Evolutionary conservation across 345 rosid species (phyloP).

Genomic region (Camelina neglecta): DNA sequence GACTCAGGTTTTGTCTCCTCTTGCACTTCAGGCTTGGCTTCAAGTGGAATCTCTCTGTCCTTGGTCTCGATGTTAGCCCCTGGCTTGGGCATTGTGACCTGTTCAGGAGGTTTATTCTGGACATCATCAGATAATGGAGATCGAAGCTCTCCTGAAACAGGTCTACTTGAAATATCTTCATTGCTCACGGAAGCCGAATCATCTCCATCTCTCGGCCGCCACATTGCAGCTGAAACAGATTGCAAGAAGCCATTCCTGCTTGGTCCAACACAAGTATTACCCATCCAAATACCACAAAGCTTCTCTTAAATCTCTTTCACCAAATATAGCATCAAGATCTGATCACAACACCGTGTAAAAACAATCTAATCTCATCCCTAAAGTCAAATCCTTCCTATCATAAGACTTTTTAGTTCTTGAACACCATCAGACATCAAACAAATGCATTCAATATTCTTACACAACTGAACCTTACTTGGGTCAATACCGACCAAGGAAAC

Average conservation of each 20-base stretch:
- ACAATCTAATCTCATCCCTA: constrained; percentile 39
- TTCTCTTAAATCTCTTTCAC: constrained; percentile 23
- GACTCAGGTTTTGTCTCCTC: constrained; percentile 27
- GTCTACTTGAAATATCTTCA: constrained; percentile 52
- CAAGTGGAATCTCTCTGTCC: constrained; percentile 20
- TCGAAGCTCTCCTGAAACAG: constrained; percentile 45
- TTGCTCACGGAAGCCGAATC: constrained; percentile 51
- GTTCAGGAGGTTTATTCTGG: constrained; percentile 73
- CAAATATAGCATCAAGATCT: constrained; percentile 51
- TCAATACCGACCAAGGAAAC: not conserved
- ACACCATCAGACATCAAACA: constrained; percentile 12
- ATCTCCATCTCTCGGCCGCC: constrained; percentile 54
- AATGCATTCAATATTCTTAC: not conserved
- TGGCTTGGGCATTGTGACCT: constrained; percentile 53
- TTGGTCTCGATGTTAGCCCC: constrained; percentile 35
- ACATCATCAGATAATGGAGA: constrained; percentile 51
- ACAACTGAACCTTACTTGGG: constrained; percentile 13
- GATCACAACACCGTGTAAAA: constrained; percentile 26
- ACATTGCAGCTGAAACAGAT: constrained; percentile 80
- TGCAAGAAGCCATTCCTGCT: constrained; percentile 71
- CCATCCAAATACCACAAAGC: constrained; percentile 53
- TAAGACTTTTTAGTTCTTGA: constrained; percentile 7
- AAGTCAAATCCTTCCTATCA: constrained; percentile 31
- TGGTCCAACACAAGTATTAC: constrained; percentile 90
- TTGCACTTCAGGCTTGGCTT: constrained; percentile 22